Evolutionary conservation across 768 basidiomycete genomes (phyloP).

Genomic region (Cystoderma amianthinum): DNA sequence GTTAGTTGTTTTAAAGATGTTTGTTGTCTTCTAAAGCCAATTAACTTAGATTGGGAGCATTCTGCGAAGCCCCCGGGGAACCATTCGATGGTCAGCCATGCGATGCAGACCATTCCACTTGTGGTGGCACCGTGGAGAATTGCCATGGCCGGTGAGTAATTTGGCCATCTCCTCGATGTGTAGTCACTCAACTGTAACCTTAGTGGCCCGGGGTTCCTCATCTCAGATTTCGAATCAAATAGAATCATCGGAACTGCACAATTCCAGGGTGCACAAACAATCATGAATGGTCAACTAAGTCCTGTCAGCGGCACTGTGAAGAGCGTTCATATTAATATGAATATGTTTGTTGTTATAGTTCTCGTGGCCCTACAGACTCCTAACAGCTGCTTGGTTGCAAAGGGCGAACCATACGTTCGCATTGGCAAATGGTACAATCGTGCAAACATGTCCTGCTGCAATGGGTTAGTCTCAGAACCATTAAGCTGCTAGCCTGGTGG

Average conservation of each 20-base stretch:
- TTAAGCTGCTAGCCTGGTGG: not conserved
- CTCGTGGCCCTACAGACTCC: not conserved
- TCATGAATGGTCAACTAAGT: constrained; percentile 48
- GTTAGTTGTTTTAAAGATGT: constrained; percentile 29
- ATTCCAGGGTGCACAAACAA: constrained; percentile 57
- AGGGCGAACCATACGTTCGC: constrained; percentile 62
- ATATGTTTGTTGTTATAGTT: constrained; percentile 47
- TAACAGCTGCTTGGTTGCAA: constrained; percentile 2
- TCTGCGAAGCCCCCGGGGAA: constrained; percentile 73
- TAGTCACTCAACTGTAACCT: not conserved
- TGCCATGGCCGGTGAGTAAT: constrained; percentile 59
- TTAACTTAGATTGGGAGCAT: constrained; percentile 50
- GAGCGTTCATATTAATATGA: constrained; percentile 63
- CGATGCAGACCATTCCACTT: constrained; percentile 68
- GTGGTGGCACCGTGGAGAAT: constrained; percentile 58
- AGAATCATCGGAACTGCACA: constrained; percentile 64
- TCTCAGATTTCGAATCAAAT: constrained; percentile 74
- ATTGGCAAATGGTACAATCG: constrained; percentile 59
- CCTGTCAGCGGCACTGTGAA: constrained; percentile 54
- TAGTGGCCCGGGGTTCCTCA: constrained; percentile 71
- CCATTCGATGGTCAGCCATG: constrained; percentile 60
- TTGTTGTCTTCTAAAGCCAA: constrained; percentile 4
- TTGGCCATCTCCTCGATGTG: not conserved
- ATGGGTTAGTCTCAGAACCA: constrained; percentile 40
- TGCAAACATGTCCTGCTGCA: constrained; percentile 72